Evolutionary conservation across 2,329 filamentous ascomycete genomes (phyloP).

Genomic region (Dactylonectria macrodidyma): DNA sequence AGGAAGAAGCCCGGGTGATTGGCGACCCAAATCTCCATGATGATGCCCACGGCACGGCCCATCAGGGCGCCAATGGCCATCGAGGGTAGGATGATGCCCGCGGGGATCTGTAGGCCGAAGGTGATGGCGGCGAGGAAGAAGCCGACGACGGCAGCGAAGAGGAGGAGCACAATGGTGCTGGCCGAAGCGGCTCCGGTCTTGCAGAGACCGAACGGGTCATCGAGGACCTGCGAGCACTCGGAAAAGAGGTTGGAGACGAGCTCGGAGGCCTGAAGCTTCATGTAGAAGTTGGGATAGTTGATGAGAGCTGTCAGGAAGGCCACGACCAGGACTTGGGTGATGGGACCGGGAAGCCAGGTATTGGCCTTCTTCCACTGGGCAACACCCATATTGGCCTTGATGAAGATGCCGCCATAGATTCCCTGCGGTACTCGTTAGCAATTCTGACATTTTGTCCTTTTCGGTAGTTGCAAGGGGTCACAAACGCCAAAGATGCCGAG

Average conservation of each 20-base stretch:
- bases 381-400: conserved; percentile 92
- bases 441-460: not conserved
- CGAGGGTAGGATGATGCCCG: conserved; percentile 94
- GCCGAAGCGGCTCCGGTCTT: conserved; percentile 87
- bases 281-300: conserved; percentile 97
- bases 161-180: conserved; percentile 84
- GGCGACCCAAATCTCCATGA: conserved; percentile 90
- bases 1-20: conserved; percentile 83
- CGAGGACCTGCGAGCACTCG: conserved; percentile 85
- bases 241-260: conserved; percentile 93
- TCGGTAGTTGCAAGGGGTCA: not conserved
- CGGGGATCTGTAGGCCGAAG: conserved; percentile 94
- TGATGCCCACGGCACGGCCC: conserved; percentile 89
- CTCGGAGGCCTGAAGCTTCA: conserved; percentile 92
- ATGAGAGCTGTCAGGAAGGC: conserved; percentile 87
- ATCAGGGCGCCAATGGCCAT: conserved; percentile 95
- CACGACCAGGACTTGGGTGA: conserved; percentile 85
- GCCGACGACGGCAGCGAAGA: conserved; percentile 86
- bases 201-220: conserved; percentile 93
- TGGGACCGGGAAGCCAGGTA: conserved; percentile 78
- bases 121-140: conserved; percentile 90
- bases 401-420: conserved; percentile 95
- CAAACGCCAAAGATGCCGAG: conserved; percentile 85
- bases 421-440: conserved; percentile 64
- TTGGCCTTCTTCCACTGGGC: conserved; percentile 82